Conservation (phyloP, 441 rosid species). For the Croton setiger region DNA sequence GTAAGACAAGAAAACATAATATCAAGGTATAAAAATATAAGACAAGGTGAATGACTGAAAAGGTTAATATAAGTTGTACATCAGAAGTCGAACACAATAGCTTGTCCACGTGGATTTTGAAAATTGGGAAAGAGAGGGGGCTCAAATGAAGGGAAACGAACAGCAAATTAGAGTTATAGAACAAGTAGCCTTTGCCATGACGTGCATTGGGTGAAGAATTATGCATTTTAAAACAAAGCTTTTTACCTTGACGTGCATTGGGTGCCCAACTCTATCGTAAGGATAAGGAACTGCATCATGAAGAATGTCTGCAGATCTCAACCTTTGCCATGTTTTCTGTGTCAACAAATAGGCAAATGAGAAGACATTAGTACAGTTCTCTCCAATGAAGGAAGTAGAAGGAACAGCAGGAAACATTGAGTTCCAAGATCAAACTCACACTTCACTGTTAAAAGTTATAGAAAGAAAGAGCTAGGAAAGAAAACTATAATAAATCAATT, state of each 20-base stretch:
- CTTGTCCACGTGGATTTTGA: neutral
- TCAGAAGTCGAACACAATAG: neutral
- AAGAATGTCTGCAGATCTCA: conserved; percentile 54
- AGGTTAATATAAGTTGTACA: neutral
- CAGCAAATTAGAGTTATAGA: too few species aligned
- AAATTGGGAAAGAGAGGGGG: neutral
- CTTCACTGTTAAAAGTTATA: neutral
- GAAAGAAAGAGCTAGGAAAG: neutral
- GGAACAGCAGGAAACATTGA: neutral
- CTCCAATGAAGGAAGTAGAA: conserved; percentile 9
- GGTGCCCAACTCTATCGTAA: conserved; percentile 58
- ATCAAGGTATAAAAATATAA: neutral
- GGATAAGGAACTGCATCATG: conserved; percentile 89
- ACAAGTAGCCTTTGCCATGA: too few species aligned
- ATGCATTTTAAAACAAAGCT: neutral
- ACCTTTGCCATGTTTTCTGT: conserved; percentile 89
- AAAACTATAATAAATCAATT: neutral
- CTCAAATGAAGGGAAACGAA: too few species aligned
- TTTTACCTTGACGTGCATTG: conserved; percentile 79
- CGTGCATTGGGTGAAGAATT: neutral
- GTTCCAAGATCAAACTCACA: neutral
- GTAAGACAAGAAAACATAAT: neutral
- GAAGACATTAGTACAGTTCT: neutral
- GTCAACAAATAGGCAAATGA: conserved; percentile 7
- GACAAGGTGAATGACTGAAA: neutral